These are phyloP conservation scores for Scenedesmus sp. DNA, from an alignment of 163 green algal genomes.

Conservation along the genomic window DNA sequence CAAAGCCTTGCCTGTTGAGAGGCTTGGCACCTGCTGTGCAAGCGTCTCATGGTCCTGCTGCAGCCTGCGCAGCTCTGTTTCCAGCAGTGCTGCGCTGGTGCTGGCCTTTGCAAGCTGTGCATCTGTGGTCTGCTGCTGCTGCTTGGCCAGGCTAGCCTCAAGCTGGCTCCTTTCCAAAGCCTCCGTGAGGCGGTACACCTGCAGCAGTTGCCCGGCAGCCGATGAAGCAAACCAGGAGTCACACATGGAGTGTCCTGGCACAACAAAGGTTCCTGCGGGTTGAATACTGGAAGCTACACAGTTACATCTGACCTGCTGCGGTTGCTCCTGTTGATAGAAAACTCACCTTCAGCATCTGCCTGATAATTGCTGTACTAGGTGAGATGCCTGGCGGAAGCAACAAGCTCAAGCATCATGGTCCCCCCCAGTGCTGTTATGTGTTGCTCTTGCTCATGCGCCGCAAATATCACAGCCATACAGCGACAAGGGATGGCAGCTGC, in stretches of 20 bases:
- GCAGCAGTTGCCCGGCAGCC: neutral
- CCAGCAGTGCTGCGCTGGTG: neutral
- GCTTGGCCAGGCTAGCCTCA: constrained; percentile 18
- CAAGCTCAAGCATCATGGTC: neutral
- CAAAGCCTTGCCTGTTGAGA: neutral
- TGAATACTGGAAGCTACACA: too few species aligned
- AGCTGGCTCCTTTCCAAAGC: constrained; percentile 8
- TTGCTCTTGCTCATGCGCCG: neutral
- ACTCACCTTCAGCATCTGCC: too few species aligned
- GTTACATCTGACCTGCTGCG: neutral
- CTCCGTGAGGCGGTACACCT: neutral
- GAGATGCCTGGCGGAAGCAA: too few species aligned
- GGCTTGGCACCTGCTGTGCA: neutral
- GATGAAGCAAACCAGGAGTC: neutral
- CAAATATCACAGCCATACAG: neutral
- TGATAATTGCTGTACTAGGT: too few species aligned
- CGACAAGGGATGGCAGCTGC: too few species aligned
- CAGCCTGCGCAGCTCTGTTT: constrained; percentile 28
- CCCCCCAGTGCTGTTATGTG: neutral
- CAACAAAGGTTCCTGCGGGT: too few species aligned
- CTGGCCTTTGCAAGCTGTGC: neutral
- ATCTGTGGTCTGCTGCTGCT: constrained; percentile 29
- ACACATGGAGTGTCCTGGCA: too few species aligned
- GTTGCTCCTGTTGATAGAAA: too few species aligned
- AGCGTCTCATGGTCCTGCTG: constrained; percentile 13